A percentile compares a stretch with the other conserved stretches of the same genome.
These are phyloP conservation scores for Tolypocladium tundrense DNA, from an alignment of 2,329 filamentous ascomycete species.

Conservation along the genomic window DNA sequence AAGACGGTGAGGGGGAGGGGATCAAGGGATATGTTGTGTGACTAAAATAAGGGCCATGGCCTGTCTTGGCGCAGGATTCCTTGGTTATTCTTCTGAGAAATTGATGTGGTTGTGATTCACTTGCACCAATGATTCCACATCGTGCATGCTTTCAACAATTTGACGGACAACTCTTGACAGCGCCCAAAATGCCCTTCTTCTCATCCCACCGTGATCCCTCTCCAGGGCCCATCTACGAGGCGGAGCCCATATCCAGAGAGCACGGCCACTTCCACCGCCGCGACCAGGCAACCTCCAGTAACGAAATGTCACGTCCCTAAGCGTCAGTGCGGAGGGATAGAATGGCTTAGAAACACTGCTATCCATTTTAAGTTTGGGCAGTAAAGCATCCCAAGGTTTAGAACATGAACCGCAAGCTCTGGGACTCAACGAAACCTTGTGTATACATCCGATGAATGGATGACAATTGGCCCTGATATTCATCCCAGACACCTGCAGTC, in stretches of 20 bases:
- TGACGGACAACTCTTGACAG: background rate
- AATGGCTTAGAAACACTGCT: too few relatives aligned
- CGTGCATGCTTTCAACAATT: background rate
- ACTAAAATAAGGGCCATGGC: background rate
- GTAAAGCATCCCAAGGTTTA: too few relatives aligned
- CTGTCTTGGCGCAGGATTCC: background rate
- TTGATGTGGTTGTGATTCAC: background rate
- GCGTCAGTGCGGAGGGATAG: too few relatives aligned
- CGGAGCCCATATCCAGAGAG: conserved; percentile 18
- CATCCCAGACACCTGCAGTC: too few relatives aligned
- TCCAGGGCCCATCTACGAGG: conserved; percentile 12
- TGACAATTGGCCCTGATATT: too few relatives aligned
- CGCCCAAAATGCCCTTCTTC: conserved; percentile 19
- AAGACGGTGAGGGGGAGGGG: background rate
- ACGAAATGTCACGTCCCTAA: too few relatives aligned
- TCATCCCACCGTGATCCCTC: conserved; percentile 17
- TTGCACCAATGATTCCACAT: background rate
- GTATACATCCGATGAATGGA: too few relatives aligned
- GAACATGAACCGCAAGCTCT: too few relatives aligned
- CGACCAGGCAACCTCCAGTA: background rate
- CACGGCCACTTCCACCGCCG: conserved; percentile 27
- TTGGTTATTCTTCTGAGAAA: background rate
- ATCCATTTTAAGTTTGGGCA: too few relatives aligned
- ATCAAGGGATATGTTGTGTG: background rate
- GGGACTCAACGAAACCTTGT: too few relatives aligned